phyloP scores from a whole-genome alignment of 2,329 filamentous ascomycete genomes.

The Hansfordia pulvinata region DNA sequence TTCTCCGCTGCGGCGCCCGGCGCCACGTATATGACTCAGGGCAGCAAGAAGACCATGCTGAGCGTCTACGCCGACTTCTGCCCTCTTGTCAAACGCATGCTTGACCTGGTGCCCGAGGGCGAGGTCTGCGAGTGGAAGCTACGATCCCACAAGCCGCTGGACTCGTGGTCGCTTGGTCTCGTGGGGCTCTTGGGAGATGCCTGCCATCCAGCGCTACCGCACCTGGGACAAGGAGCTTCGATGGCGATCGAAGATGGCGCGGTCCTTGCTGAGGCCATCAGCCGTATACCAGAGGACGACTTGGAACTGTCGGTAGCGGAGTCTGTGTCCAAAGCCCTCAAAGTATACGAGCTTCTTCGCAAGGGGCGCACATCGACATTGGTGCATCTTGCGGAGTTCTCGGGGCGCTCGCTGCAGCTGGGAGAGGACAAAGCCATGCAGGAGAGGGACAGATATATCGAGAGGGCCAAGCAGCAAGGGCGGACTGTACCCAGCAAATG shows the following conservation, averaged over 20 bases:
- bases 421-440: constrained; percentile 43
- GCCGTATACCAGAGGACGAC: constrained; percentile 18
- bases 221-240: constrained; percentile 53
- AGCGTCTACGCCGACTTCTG: constrained; percentile 48
- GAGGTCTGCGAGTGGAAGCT: constrained; percentile 54
- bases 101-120: constrained; percentile 45
- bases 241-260: constrained; percentile 57
- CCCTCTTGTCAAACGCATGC: constrained; percentile 41
- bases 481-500: constrained; percentile 50
- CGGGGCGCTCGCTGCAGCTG: constrained; percentile 38
- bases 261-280: constrained; percentile 38
- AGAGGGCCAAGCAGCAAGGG: constrained; percentile 31
- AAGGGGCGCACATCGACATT: constrained; percentile 39
- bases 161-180: constrained; percentile 42
- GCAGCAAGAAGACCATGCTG: constrained; percentile 46
- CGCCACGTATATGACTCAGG: constrained; percentile 48
- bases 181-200: constrained; percentile 49
- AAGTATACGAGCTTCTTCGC: constrained; percentile 39
- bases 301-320: constrained; percentile 19
- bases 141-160: constrained; percentile 40
- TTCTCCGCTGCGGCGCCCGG: constrained; percentile 43
- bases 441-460: constrained; percentile 43
- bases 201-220: constrained; percentile 54
- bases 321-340: constrained; percentile 32
- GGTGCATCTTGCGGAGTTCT: constrained; percentile 38